Base-by-base conservation (phyloP, 805 yeast species). In the Candida montana region DNA sequence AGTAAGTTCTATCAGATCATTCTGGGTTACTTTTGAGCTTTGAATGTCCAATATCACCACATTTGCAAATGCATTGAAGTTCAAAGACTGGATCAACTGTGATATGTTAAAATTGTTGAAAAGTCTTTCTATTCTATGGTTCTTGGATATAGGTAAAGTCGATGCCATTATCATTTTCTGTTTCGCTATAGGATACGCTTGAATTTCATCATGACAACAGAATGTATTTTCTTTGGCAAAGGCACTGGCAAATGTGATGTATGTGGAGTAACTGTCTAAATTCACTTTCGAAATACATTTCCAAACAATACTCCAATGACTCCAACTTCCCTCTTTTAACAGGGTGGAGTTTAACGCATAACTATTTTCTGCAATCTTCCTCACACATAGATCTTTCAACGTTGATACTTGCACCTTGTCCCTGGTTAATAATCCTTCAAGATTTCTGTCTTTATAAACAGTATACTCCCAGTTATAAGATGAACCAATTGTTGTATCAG, bases 61-160 rank as follows among this genome's bases (percentile, higher is more conserved):
- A 28, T 56, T 47, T 0, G 41, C 16, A 21, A 53, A 56, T 5
- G 31, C n/a, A 15, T 33, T 42, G 10, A 35, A 9, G 36, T 49
- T 49, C 21, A 55, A 39, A 1, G 47, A 21, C 8, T 35, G 33
- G 11, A 46, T 44, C n/a, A 54, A 39, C 7, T 40, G 38, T 3
- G 50, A 37, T 11, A 50, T 29, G 7, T 44, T 35, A 12, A 59
- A 31, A 44, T 64, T 63, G 4, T 50, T 43, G 31, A 53, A 61
- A 2, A 64, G 42, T 6, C 67, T 55, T 44, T 66, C 70, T n/a
- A 65, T 49, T 24, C 71, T 42, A 42, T 64, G 68, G 28, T 53
- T 54, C 15, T 41, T 37, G 0, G 50, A 20, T 2, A 44, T 41
- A n/a, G 63, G 55, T 1, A 51, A 35, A 9, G 47, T 39, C 20